A percentile compares a stretch with the other conserved stretches of the same genome.
These are phyloP conservation scores for Saccharomyces jurei DNA, from an alignment of 805 yeast species.

Conservation along the genomic window DNA sequence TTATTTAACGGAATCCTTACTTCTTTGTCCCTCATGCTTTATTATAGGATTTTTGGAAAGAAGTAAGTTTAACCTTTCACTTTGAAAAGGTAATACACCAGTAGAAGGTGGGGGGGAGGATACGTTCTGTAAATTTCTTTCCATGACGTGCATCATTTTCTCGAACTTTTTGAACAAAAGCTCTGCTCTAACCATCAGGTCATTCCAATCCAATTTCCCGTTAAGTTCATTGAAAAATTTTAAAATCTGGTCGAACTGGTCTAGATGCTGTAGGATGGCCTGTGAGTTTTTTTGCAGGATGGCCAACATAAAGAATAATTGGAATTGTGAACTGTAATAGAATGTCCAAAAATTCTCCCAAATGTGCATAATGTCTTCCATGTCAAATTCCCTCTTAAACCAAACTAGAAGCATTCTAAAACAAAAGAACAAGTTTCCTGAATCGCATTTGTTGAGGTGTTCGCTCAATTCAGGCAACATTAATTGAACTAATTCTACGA, in stretches of 20 bases:
- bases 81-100: constrained; percentile 11
- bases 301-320: constrained; percentile 78
- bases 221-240: constrained; percentile 88
- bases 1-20: constrained; percentile 20
- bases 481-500: constrained; percentile 80
- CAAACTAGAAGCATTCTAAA: constrained; percentile 92
- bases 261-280: constrained; percentile 63
- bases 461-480: constrained; percentile 79
- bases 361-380: constrained; percentile 66
- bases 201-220: constrained; percentile 65
- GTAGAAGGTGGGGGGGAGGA: constrained; percentile 2
- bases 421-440: constrained; percentile 84
- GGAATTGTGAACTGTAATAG: constrained; percentile 77
- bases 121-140: constrained; percentile 35
- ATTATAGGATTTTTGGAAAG: constrained; percentile 55
- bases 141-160: constrained; percentile 72
- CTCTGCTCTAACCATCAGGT: constrained; percentile 76
- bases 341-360: constrained; percentile 95
- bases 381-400: constrained; percentile 85
- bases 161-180: constrained; percentile 70
- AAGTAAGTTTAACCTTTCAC: constrained; percentile 42
- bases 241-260: constrained; percentile 81
- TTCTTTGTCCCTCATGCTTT: constrained; percentile 44
- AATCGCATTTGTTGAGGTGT: constrained; percentile 81
- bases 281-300: constrained; percentile 82